A percentile compares a stretch with the other conserved stretches of the same genome.
Conservation (phyloP, 176 grass and related monocot genomes). For the Avena insularis region DNA sequence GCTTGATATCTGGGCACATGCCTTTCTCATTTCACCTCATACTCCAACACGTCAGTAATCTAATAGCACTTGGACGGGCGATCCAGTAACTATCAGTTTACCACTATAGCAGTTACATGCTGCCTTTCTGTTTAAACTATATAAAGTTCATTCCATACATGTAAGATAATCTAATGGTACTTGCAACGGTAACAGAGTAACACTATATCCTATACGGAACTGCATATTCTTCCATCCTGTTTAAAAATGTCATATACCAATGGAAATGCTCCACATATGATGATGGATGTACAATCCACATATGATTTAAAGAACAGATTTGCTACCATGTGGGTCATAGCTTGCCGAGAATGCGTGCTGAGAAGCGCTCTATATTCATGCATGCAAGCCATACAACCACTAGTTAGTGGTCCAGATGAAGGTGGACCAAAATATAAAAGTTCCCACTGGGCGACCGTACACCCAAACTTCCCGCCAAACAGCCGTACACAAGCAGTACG, state of each 20-base stretch:
- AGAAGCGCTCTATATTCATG: not conserved
- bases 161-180: not conserved
- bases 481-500: not conserved
- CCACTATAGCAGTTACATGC: not conserved
- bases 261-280: not conserved
- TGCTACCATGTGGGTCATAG: constrained; percentile 4
- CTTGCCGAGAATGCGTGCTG: not conserved
- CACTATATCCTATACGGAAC: constrained; percentile 13
- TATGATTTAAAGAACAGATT: not conserved
- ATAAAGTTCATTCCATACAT: not conserved
- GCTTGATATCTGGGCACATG: not conserved
- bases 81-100: not conserved
- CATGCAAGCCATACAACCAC: not conserved
- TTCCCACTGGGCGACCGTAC: not conserved
- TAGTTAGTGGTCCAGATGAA: constrained; percentile 24
- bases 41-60: constrained; percentile 5
- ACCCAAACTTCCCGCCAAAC: not conserved
- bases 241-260: not conserved
- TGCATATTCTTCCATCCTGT: not conserved
- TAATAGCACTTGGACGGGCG: not conserved
- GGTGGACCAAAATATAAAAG: constrained; percentile 7
- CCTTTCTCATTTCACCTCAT: constrained; percentile 17
- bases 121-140: not conserved
- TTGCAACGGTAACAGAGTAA: constrained; percentile 6
- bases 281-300: not conserved